These are phyloP conservation scores for Diaporthe eres DNA, from an alignment of 2,329 filamentous ascomycete genomes.

Conservation along the genomic window DNA sequence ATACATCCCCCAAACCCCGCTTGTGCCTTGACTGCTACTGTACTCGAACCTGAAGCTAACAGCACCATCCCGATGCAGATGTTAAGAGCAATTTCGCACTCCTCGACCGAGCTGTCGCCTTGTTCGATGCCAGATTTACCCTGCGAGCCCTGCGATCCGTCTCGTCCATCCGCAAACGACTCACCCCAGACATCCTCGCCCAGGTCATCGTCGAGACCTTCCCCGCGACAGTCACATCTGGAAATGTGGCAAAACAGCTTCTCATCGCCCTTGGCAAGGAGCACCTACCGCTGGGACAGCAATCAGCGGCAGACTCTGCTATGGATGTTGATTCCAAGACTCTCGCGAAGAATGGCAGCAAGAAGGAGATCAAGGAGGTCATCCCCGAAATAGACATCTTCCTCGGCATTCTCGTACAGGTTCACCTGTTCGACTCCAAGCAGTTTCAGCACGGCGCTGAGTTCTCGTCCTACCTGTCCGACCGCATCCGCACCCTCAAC, in stretches of 20 bases:
- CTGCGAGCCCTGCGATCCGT: slow-evolving; percentile 95
- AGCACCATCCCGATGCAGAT: slow-evolving; percentile 67
- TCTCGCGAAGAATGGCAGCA: slow-evolving; percentile 67
- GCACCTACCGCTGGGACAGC: slow-evolving; percentile 72
- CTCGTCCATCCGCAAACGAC: slow-evolving; percentile 92
- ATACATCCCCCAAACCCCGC: slow-evolving; percentile 45
- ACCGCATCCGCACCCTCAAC: slow-evolving; percentile 90
- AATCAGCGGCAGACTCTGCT: slow-evolving; percentile 77
- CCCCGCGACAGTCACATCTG: slow-evolving; percentile 71
- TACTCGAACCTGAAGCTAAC: slow-evolving; percentile 18
- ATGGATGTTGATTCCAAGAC: slow-evolving; percentile 74
- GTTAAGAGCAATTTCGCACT: slow-evolving; percentile 95
- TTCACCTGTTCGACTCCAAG: slow-evolving; percentile 89
- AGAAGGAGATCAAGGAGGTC: slow-evolving; percentile 77
- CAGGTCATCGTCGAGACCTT: slow-evolving; percentile 88
- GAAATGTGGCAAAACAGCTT: slow-evolving; percentile 77
- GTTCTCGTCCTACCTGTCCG: slow-evolving; percentile 87
- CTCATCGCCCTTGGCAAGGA: slow-evolving; percentile 79
- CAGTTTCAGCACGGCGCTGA: slow-evolving; percentile 83
- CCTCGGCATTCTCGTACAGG: slow-evolving; percentile 87
- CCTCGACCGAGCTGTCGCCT: slow-evolving; percentile 89
- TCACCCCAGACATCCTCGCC: slow-evolving; percentile 84
- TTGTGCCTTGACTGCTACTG: not conserved
- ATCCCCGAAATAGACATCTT: slow-evolving; percentile 92
- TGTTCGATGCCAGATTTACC: slow-evolving; percentile 96